Evolutionary conservation across 2,329 filamentous ascomycete genomes (phyloP), one percentile per base, ranked within the genome.

Genomic region (Scedosporium aurantiacum): DNA sequence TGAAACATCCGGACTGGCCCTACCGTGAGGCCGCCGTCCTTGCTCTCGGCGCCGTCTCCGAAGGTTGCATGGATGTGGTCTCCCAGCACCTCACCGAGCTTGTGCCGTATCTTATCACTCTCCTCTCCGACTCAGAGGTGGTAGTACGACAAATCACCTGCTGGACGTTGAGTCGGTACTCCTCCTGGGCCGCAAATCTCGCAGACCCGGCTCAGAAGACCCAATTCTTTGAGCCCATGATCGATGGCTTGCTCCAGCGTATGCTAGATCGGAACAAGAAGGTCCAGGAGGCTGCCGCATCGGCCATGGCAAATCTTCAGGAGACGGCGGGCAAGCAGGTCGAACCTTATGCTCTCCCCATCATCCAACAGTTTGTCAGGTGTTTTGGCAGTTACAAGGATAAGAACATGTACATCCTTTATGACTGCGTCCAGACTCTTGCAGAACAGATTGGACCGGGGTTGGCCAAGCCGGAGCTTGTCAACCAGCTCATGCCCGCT

Each of bases 211-310:
- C 78, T 18, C 83, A 91, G 65, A 88, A 87, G 69, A 82, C 87
- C 59, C 82, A 85, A 62, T 97, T 85, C 73, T 99, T 99, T 68
- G 88, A 94, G 68, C 93, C 93, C 0, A 89, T 97, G 82, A 96
- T 99, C 91, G 93, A 96, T 65, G 94, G 93, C 5, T 92, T 99
- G 57, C 78, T 99, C 62, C 86, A 86, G 63, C 90, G 92, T 70
- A 99, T 99, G 94, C 80, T 99, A 56, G 94, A 99, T 74, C 87
- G 84, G 71, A 97, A 97, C 80, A 99, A 99, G 79, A 91, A 93
- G 72, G 94, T 99, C 0, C 94, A 99, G 72, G 93, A 97, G 74
- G 93, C 94, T 16, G 94, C 89, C 27, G 93, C 93, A 1, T 97
- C 93, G 3, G 93, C 93, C 7, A 97, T 99, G 75, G 93, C 94